These are phyloP conservation scores for Backusella parvicylindrica DNA, from an alignment of 192 early-diverging fungal species.

Conservation along the genomic window DNA sequence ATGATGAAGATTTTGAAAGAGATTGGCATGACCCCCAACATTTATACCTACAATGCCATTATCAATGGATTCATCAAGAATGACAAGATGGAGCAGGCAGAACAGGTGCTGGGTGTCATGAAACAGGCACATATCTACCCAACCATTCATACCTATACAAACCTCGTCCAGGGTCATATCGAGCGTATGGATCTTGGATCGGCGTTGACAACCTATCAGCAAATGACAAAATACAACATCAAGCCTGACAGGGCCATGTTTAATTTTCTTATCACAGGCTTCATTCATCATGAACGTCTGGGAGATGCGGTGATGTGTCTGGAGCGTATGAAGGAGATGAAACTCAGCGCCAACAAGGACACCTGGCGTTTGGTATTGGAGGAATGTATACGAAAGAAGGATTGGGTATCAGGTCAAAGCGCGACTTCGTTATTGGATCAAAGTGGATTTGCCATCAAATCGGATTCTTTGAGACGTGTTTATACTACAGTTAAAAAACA, in stretches of 20 bases:
- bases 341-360: conserved; percentile 25
- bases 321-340: conserved; percentile 15
- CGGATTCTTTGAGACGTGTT: conserved; percentile 1
- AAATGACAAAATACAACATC: conserved; percentile 2
- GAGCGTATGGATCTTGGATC: conserved; percentile 14
- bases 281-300: conserved; percentile 20
- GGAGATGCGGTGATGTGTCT: conserved; percentile 22
- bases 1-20: conserved; percentile 2
- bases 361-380: conserved; percentile 24
- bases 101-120: conserved; percentile 7
- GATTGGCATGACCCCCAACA: conserved; percentile 22
- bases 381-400: neutral
- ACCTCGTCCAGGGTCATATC: conserved; percentile 30
- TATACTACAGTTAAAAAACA: conserved; percentile 16
- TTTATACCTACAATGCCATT: conserved; percentile 30
- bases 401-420: conserved; percentile 6
- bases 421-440: conserved; percentile 11
- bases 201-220: conserved; percentile 22
- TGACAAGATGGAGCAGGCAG: conserved; percentile 21
- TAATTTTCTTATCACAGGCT: conserved; percentile 29
- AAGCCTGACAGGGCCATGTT: conserved; percentile 31
- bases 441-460: conserved; percentile 18
- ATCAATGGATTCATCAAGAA: conserved; percentile 27
- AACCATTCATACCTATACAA: conserved; percentile 31
- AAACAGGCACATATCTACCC: conserved; percentile 8